A percentile compares a stretch with the other conserved stretches of the same genome.
These are phyloP conservation scores for Candida frijolesensis DNA, from an alignment of 1,139 yeast species.

Conservation along the genomic window DNA sequence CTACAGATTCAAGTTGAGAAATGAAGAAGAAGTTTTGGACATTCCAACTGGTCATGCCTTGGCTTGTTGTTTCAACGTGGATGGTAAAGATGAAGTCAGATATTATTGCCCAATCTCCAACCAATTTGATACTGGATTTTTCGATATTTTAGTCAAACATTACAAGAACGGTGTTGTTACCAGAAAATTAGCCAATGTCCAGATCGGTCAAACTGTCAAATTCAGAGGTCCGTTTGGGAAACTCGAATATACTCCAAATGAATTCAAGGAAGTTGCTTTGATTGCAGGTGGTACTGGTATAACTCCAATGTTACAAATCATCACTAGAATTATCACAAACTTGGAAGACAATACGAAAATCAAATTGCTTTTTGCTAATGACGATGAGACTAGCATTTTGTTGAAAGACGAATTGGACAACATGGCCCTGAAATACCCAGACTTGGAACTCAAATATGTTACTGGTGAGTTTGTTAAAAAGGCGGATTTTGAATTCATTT, in stretches of 20 bases:
- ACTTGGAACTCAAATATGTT: constrained; percentile 47
- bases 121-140: constrained; percentile 68
- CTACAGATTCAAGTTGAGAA: constrained; percentile 65
- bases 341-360: constrained; percentile 65
- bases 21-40: constrained; percentile 61
- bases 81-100: constrained; percentile 64
- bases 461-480: constrained; percentile 2
- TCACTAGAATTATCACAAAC: constrained; percentile 63
- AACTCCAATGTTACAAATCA: constrained; percentile 74
- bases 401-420: constrained; percentile 72
- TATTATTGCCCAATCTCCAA: constrained; percentile 78
- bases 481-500: not conserved
- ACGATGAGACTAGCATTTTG: constrained; percentile 71
- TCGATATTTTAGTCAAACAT: constrained; percentile 74
- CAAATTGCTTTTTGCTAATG: constrained; percentile 67
- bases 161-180: constrained; percentile 71
- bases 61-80: constrained; percentile 57
- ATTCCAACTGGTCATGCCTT: constrained; percentile 77
- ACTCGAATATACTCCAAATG: constrained; percentile 59
- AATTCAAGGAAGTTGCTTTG: constrained; percentile 63
- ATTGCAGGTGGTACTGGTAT: constrained; percentile 87
- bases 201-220: constrained; percentile 65
- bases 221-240: constrained; percentile 82
- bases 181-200: constrained; percentile 59
- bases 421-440: constrained; percentile 61